phyloP scores from a whole-genome alignment of 2,329 filamentous ascomycete genomes.

The Penicillium sp. region DNA sequence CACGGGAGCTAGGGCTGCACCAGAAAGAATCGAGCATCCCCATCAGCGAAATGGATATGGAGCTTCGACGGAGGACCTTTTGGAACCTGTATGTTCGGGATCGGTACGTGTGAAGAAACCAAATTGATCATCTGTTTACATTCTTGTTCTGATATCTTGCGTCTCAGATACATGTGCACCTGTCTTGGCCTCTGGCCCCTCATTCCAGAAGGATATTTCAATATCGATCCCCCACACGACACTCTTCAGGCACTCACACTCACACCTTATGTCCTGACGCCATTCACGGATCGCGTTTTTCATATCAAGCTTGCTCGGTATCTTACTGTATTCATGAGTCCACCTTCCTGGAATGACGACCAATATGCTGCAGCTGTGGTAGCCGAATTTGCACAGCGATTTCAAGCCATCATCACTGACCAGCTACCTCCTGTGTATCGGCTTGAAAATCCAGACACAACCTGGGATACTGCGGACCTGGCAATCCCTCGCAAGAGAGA shows the following conservation, averaged over 20 bases:
- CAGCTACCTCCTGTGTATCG: conserved; percentile 15
- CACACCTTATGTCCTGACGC: conserved; percentile 17
- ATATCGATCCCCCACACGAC: conserved; percentile 19
- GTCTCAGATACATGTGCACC: conserved; percentile 14
- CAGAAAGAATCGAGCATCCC: conserved; percentile 11
- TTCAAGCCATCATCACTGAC: conserved; percentile 19
- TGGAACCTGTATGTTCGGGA: conserved; percentile 22
- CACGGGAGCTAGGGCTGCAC: conserved; percentile 20
- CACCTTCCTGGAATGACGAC: conserved; percentile 19
- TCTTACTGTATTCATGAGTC: conserved; percentile 20
- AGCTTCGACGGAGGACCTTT: conserved; percentile 17
- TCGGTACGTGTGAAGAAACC: conserved; percentile 9
- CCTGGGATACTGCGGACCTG: conserved; percentile 13
- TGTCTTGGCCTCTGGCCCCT: conserved; percentile 22
- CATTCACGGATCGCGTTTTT: conserved; percentile 21
- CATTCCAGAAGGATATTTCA: conserved; percentile 22
- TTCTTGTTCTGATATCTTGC: background rate
- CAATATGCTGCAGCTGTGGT: conserved; percentile 11
- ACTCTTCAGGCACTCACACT: conserved; percentile 9
- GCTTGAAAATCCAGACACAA: conserved; percentile 14
- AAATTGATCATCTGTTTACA: no score
- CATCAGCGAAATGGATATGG: conserved; percentile 17
- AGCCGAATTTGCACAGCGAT: conserved; percentile 19
- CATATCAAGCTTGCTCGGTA: conserved; percentile 20
- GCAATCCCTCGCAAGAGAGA: conserved; percentile 11